Percentiles rank a stretch among this genome's conserved stretches.
phyloP scores from a whole-genome alignment of 2,329 filamentous ascomycete species.

The Blumeria graminis region DNA sequence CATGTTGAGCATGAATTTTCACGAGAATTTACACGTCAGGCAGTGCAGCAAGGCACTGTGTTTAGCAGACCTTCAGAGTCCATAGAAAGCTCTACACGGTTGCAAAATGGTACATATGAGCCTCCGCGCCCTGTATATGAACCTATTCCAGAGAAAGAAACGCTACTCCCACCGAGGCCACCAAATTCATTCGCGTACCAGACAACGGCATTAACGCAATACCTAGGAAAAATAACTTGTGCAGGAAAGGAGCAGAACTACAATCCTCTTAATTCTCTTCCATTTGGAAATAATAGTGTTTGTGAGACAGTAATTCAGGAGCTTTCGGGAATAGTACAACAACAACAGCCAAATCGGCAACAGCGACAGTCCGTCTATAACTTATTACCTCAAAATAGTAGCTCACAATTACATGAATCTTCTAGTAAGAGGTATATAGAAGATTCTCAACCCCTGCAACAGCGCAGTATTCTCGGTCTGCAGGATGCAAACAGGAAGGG shows the following conservation, averaged over 20 bases:
- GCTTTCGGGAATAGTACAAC: slow-evolving; percentile 7
- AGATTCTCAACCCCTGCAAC: slow-evolving; percentile 29
- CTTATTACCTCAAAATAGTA: slow-evolving; percentile 19
- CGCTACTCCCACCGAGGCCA: slow-evolving; percentile 5
- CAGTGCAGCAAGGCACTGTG: slow-evolving; percentile 9
- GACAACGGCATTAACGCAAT: slow-evolving; percentile 9
- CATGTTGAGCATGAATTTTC: slow-evolving; percentile 15
- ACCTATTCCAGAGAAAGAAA: slow-evolving; percentile 4
- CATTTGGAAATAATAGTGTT: slow-evolving; percentile 14
- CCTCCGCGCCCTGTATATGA: slow-evolving; percentile 7
- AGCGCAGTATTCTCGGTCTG: slow-evolving; percentile 47
- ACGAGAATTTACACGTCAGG: slow-evolving; percentile 8
- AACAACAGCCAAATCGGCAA: slow-evolving; percentile 16
- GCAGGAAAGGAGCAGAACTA: slow-evolving; percentile 13
- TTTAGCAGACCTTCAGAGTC: slow-evolving; percentile 12
- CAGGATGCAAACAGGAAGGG: slow-evolving; percentile 57
- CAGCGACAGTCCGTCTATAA: slow-evolving; percentile 16
- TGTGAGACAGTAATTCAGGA: slow-evolving; percentile 13
- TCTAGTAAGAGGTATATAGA: slow-evolving; percentile 20
- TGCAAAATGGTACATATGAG: slow-evolving; percentile 10
- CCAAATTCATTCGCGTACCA: slow-evolving; percentile 11
- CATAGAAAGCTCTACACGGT: slow-evolving; percentile 12
- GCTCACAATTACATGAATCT: slow-evolving; percentile 21
- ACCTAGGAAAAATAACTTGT: slow-evolving; percentile 10
- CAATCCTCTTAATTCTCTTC: slow-evolving; percentile 15